Percentiles rank a stretch among this genome's conserved stretches.
Evolutionary conservation across 441 rosid species (phyloP).

Genomic region (Populus hybrid): DNA sequence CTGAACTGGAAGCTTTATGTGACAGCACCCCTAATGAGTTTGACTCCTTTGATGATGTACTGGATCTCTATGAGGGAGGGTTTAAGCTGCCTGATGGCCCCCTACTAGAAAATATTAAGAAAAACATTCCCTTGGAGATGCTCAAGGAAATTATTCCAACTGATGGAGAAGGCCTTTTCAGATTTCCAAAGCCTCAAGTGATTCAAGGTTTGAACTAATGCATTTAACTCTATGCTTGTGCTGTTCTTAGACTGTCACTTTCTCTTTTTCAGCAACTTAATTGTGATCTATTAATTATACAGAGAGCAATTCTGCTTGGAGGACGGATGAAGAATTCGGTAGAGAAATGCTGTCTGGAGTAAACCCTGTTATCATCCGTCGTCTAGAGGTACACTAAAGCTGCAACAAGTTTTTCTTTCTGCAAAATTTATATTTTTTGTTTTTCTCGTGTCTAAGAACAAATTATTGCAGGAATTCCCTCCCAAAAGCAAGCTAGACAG

Average conservation of each 20-base stretch:
- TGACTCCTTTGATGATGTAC: constrained; percentile 46
- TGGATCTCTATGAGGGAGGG: constrained; percentile 50
- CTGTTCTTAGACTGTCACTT: not conserved
- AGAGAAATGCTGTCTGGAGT: constrained; percentile 80
- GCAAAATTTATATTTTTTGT: not conserved
- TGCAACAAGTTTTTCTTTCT: not conserved
- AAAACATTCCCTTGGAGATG: constrained; percentile 46
- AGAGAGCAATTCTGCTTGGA: constrained; percentile 70
- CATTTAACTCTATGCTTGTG: not conserved
- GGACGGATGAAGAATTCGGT: constrained; percentile 65
- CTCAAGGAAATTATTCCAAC: constrained; percentile 47
- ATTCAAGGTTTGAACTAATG: constrained; percentile 41
- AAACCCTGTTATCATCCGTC: constrained; percentile 58
- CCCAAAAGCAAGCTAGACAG: constrained; percentile 62
- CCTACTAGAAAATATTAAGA: constrained; percentile 27
- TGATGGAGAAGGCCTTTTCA: constrained; percentile 38
- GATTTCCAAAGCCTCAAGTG: constrained; percentile 59
- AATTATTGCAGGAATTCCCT: constrained; percentile 58
- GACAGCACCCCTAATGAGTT: constrained; percentile 50
- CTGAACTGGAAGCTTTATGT: constrained; percentile 42
- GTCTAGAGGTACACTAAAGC: constrained; percentile 44
- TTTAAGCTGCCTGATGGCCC: constrained; percentile 38
- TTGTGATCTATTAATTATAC: constrained; percentile 9
- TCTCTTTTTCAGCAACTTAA: not conserved
- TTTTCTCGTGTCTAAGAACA: not conserved